Evolutionary conservation across 176 grass and related monocot genomes (phyloP), one percentile per base, ranked within the genome.

Genomic region (Poa annua): DNA sequence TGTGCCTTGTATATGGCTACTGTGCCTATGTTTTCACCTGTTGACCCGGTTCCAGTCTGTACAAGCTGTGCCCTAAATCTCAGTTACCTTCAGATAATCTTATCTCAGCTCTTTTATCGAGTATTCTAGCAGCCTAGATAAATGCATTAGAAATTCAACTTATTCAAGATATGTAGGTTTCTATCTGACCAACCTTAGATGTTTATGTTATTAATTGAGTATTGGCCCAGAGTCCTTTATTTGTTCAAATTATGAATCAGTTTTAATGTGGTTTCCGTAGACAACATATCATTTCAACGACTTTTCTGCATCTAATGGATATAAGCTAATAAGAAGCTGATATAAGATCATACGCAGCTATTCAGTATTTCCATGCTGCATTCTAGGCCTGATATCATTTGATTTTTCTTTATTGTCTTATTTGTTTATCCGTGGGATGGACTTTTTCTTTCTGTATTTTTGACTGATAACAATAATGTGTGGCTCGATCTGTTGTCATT

Each of bases 61-160:
- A 26, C 5, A n/a, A 83, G 49, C 61, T 11, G 26, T 21, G 60
- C 39, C 33, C 49, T 84, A 38, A 34, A 41, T 72, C 54, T 47
- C 55, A 56, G 12, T 52, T 47, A 42, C n/a, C 16, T 76, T 56
- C 33, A 67, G 15, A 52, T 56, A 44, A 75, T 66, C 8, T 77
- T 42, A 24, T 56, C 1, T 39, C 16, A 79, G 66, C 3, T 64
- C 63, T 61, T 78, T 12, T 66, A 34, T 29, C 77, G 41, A 1
- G 8, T 42, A 70, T 78, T 89, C 74, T 64, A 74, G 24, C 13
- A 74, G 70, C 67, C 24, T 70, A 53, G 52, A 51, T 48, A 44
- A 45, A 63, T 61, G 54, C 19, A 54, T 76, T 52, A 54, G 3
- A 62, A 60, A 59, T 61, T 69, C 42, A 42, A 26, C 61, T 64